Evolutionary conservation across 768 basidiomycete genomes (phyloP), one percentile per base, ranked within the genome.

Genomic region (Saitozyma sp.): DNA sequence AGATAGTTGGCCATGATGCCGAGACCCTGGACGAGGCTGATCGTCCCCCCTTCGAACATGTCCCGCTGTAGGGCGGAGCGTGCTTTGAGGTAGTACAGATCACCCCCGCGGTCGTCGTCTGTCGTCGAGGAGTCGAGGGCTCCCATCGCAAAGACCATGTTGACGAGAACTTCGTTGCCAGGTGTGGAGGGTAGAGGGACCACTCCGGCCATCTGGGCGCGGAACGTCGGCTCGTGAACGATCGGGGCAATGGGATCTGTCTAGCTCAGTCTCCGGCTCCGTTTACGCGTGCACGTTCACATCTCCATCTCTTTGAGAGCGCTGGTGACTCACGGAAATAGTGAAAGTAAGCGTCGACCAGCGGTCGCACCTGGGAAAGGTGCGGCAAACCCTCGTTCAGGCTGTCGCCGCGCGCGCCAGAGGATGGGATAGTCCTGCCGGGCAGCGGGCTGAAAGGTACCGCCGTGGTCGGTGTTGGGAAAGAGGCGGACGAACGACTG

Each of bases 1-100:
- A 67, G 62, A 56, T 67, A 67, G 49, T 63, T 67, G n/a, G 66
- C 62, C 66, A 67, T 67, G 45, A 67, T 63, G 11, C 58, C 66
- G 10, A 67, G 29, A 9, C 62, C 66, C 45, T 67, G 66, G 37
- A 67, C 66, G 4, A 67, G 62, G 6, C 39, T 57, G 20, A 67
- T 46, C 16, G 62, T 51, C 6, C 66, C 66, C 43, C 54, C 45
- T 16, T 63, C 66, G 45, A 67, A 7, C 29, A 64, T 48, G 17
- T 64, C 59, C 6, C 46, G 50, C 38, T 45, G 19, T 19, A 64
- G 49, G 19, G 54, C 54, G 13, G 38, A 42, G 4, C 66, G 63
- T 9, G 66, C 66, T 40, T 59, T 49, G 9, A 54, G 48, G 53
- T 59, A 68, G 42, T 61, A 68, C 40, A 50, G 46, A 8, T 49